Evolutionary conservation across 2,329 filamentous ascomycete genomes (phyloP), one percentile per base, ranked within the genome.

Genomic region (Nigrospora oryzae): DNA sequence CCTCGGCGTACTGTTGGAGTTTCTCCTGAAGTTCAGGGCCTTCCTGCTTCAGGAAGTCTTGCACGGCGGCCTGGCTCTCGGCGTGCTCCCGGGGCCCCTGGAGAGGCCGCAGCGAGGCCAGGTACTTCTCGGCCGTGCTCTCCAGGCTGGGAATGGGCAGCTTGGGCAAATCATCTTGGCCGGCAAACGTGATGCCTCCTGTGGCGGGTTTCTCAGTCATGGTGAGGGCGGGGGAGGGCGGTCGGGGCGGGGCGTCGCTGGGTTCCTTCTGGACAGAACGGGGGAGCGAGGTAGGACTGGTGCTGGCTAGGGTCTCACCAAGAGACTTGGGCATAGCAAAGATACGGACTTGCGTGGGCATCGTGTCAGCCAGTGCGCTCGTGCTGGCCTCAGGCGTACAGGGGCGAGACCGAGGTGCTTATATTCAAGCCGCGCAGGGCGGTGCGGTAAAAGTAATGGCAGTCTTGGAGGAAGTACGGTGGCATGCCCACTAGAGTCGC

Each of bases 361-460:
- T 82, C 52, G 58, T 64, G 65, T 77, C 62, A 77, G 73, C 57
- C 64, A 56, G 58, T 49, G 16, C 56, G 54, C 52, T 35, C 45
- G 55, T 66, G 11, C 11, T 11, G 11, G 51, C 63, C 57, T 75
- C 72, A 88, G 66, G 75, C 77, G 71, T 88, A 89, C 44, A 88
- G 71, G 55, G 85, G 83, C 53, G 84, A 88, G 65, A 95, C 79
- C 59, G 71, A 77, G 56, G 86, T 94, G 68, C 81, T 78, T 57
- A 95, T 82, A 61, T 86, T 91, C 56, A 95, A 73, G 62, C 89
- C 83, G 73, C 87, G 87, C 69, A 95, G 71, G 62, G 87, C 86
- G 66, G 84, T 94, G 73, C 87, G 87, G 73, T 87, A 93, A 70
- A 95, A 94, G 70, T 94, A 94, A 64, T 94, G 88, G 60, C 86